Conservation (phyloP, 768 basidiomycete genomes). For the Naganishia kalamii region DNA sequence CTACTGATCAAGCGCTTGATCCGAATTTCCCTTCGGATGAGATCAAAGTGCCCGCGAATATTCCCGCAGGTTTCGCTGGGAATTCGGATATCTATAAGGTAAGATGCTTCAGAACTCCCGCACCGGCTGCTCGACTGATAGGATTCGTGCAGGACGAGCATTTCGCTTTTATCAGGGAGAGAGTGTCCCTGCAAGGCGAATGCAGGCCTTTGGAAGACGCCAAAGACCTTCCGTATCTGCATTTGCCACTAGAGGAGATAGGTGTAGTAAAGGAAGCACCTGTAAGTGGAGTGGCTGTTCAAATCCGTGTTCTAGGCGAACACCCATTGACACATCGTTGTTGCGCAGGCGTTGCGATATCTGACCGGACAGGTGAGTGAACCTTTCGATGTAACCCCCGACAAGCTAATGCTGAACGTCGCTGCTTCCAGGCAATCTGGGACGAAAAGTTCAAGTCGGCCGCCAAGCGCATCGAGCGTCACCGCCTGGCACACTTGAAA, state of each 20-base stretch:
- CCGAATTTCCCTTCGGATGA: conserved; percentile 15
- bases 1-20: conserved; percentile 4
- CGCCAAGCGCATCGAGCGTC: conserved; percentile 59
- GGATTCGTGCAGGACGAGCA: conserved; percentile 22
- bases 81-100: background rate
- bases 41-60: conserved; percentile 17
- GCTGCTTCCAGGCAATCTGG: conserved; percentile 49
- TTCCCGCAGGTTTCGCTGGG: conserved; percentile 8
- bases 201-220: conserved; percentile 74
- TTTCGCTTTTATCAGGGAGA: conserved; percentile 75
- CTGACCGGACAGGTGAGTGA: conserved; percentile 48
- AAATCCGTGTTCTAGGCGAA: background rate
- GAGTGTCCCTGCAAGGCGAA: conserved; percentile 74
- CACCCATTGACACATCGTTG: background rate
- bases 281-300: background rate
- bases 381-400: too few relatives aligned
- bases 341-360: conserved; percentile 59
- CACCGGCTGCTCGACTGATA: background rate
- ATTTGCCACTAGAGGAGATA: conserved; percentile 60
- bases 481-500: conserved; percentile 55
- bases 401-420: background rate
- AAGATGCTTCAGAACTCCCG: background rate
- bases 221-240: conserved; percentile 60
- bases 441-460: conserved; percentile 62
- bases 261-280: conserved; percentile 70